Evolutionary conservation across 371 early-diverging fungal species (phyloP), one percentile per base, ranked within the genome.

Genomic region (Mortierella sp.): DNA sequence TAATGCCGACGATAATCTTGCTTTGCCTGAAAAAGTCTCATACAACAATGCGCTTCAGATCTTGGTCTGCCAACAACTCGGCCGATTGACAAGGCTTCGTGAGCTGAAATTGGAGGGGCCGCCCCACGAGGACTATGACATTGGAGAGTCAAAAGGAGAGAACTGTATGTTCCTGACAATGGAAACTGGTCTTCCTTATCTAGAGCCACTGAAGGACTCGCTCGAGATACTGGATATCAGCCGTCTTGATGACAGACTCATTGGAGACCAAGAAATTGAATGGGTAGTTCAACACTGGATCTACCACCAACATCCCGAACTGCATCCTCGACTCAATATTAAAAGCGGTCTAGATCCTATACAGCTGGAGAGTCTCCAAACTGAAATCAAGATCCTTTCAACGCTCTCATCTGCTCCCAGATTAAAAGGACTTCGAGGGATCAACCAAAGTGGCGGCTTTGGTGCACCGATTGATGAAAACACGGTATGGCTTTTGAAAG

Each of bases 221-320:
- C 43, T 75, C 19, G 63, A 64, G 21, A 63, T 14, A 15, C 55
- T 75, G 47, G 48, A 43, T 9, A 46, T 75, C 3, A 51, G 51
- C 51, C 52, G 53, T 14, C 45, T 75, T 16, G 43, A 55, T 0
- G 67, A 75, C 7, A 18, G 51, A 18, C 56, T 75, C 18, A 21
- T 45, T 7, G 68, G 70, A n/a, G 26, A 43, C 1, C 23, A 56
- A 6, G 71, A 70, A 48, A 50, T 70, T 2, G 71, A 70, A 21
- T 75, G 76, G 76, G 64, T 75, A 14, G 71, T 71, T 0, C 57
- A 30, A 23, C 53, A 75, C 50, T 70, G 66, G 71, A 28, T 59
- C 19, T 64, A 67, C 46, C 58, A 69, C 23, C 45, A 23, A 9
- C 66, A 72, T 26, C 30, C 52, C 0, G 57, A 14, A 25, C 66